These are phyloP conservation scores for Apiospora arundinis DNA, from an alignment of 2,329 filamentous ascomycete species.

Conservation along the genomic window DNA sequence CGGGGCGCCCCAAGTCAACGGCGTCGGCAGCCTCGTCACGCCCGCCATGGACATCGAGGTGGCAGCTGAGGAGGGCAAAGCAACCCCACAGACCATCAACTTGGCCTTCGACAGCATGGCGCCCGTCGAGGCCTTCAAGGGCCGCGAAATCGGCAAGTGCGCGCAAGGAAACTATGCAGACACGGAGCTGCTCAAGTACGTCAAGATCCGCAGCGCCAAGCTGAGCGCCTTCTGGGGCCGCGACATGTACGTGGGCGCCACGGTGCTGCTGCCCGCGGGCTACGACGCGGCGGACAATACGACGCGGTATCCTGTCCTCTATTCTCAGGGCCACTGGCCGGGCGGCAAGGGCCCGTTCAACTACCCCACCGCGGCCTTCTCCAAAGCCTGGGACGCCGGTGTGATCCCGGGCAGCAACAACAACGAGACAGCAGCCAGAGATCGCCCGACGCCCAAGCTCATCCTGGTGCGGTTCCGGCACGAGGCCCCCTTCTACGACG, in stretches of 20 bases:
- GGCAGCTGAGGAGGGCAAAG: conserved; percentile 15
- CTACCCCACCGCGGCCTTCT: conserved; percentile 26
- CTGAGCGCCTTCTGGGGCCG: conserved; percentile 32
- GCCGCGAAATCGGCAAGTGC: conserved; percentile 31
- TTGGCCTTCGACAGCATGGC: conserved; percentile 30
- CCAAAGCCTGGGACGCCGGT: conserved; percentile 30
- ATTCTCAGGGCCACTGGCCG: conserved; percentile 32
- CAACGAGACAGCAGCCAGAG: not conserved
- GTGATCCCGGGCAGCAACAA: conserved; percentile 24
- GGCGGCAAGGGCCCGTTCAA: conserved; percentile 27
- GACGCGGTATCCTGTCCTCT: conserved; percentile 32
- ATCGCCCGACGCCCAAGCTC: conserved; percentile 29
- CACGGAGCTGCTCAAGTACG: conserved; percentile 29
- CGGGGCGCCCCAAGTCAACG: conserved; percentile 30
- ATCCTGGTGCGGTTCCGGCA: conserved; percentile 33
- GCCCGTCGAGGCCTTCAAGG: conserved; percentile 24
- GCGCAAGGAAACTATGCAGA: conserved; percentile 33
- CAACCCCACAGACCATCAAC: not conserved
- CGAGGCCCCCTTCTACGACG: conserved; percentile 33
- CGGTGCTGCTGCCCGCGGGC: conserved; percentile 30
- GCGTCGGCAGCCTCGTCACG: conserved; percentile 30
- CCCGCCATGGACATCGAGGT: conserved; percentile 29
- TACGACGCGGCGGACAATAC: conserved; percentile 29
- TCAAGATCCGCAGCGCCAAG: conserved; percentile 32
- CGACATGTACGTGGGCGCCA: conserved; percentile 35